Evolutionary conservation across 371 early-diverging fungal genomes (phyloP).

Genomic region (Actinomortierella ambigua): DNA sequence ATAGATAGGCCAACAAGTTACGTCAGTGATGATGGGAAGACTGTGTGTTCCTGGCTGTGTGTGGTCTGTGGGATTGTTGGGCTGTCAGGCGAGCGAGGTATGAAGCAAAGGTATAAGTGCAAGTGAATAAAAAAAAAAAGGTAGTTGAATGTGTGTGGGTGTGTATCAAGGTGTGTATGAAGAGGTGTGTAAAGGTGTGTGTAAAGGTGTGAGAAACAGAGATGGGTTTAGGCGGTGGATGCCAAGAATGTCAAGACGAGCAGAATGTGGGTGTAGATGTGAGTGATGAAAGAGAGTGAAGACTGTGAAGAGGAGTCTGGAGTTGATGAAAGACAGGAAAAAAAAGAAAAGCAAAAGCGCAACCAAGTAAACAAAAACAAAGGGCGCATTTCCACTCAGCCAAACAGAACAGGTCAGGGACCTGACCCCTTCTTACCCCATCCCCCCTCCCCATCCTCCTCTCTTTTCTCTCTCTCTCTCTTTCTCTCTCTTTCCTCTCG

Average conservation of each 20-base stretch:
- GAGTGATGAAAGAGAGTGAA: too few species aligned
- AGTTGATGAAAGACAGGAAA: neutral
- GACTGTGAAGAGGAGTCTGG: neutral
- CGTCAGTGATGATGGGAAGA: too few species aligned
- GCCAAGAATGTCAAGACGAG: neutral
- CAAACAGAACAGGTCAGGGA: neutral
- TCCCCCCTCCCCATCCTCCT: neutral
- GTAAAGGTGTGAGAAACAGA: neutral
- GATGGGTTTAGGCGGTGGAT: neutral
- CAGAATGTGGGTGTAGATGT: neutral
- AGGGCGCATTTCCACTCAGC: neutral
- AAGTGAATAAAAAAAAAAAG: neutral
- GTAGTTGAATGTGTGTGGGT: neutral
- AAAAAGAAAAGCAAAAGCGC: neutral
- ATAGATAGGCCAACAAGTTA: too few species aligned
- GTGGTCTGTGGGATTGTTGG: neutral
- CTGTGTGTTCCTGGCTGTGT: too few species aligned
- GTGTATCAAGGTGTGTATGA: too few species aligned
- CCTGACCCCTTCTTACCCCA: neutral
- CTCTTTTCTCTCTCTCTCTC: neutral
- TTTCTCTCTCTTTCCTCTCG: neutral
- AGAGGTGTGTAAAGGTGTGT: conserved; percentile 1
- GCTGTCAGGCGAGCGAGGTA: too few species aligned
- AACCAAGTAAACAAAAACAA: neutral
- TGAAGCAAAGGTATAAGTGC: neutral